A percentile compares a stretch with the other conserved stretches of the same genome.
Conservation (phyloP, 2,329 filamentous ascomycete genomes). For the Ceratocystis papillata region DNA sequence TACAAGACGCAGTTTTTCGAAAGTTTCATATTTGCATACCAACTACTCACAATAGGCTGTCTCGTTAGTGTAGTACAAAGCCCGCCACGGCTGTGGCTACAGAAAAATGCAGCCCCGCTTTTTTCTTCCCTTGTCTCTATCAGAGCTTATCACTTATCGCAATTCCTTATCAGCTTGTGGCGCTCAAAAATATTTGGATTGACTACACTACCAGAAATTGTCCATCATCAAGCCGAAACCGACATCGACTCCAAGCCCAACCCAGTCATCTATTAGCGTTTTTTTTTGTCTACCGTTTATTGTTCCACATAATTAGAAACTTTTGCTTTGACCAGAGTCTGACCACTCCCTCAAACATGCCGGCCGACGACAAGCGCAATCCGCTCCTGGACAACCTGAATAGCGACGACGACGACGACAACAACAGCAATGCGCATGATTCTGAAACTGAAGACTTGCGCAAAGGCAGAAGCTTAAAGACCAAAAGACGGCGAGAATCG, state of each 20-base stretch:
- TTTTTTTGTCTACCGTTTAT: neutral
- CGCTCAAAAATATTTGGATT: conserved; percentile 22
- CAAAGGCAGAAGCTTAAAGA: conserved; percentile 52
- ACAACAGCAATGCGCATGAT: conserved; percentile 40
- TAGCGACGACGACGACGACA: conserved; percentile 42
- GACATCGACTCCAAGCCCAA: neutral
- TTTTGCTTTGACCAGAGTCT: neutral
- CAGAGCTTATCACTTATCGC: conserved; percentile 13
- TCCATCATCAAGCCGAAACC: neutral
- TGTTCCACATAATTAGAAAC: neutral
- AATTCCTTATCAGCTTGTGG: conserved; percentile 13
- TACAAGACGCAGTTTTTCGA: no score
- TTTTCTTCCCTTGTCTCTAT: neutral
- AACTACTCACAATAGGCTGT: no score
- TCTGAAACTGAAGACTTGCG: conserved; percentile 56
- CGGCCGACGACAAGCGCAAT: conserved; percentile 27
- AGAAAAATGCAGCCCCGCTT: neutral
- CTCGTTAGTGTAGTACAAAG: neutral
- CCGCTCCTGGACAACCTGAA: conserved; percentile 32
- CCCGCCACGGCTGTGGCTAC: neutral
- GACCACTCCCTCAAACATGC: conserved; percentile 13
- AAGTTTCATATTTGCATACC: no score
- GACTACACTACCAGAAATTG: neutral
- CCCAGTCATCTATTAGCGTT: neutral
- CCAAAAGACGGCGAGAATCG: conserved; percentile 51